Base-by-base conservation (phyloP, 139 green algal genomes). In the Choricystis sp. region DNA sequence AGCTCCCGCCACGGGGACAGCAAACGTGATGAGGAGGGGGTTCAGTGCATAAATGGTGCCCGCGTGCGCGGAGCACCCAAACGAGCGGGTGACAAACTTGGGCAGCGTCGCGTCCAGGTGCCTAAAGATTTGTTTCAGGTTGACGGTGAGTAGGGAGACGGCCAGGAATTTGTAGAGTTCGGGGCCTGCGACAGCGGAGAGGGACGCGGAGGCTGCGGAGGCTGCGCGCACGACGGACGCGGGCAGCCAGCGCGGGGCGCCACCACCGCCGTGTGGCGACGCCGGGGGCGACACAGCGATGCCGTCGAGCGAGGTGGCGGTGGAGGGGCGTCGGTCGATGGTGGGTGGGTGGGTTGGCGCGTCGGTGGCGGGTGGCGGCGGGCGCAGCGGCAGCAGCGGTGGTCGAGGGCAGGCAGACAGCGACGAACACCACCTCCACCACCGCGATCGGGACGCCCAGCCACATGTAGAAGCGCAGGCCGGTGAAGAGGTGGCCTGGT, bases 21-120 rank as follows among this genome's bases (percentile, higher is more conserved):
- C 49, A 21, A 69, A 61, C 20, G 77, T 66, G 24, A 82, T 77
- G 40, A 82, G 72, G 57, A 57, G 56, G 4, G 78, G 78, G 26
- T 85, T 85, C 67, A 85, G 85, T 40, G 49, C 61, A 63, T 85
- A 85, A 25, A 85, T 72, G 24, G 61, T 40, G 26, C 79, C 79
- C 9, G 83, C 70, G 31, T 69, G 79, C 3, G 70, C 64, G 60
- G 67, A n/a, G 58, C 77, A 82, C 57, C 78, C 78, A 69, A 79
- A 85, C 2, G 60, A 56, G 28, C 78, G 71, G 4, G 63, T n/a
- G 26, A 64, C 61, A 55, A 63, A 79, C 65, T 84, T 84, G 29
- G 78, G 78, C 24, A 84, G 63, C 16, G 69, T 85, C 60, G 74
- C 74, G 31, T 85, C 79, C 9, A 85, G 49, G 64, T 83, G 72